These are phyloP conservation scores for Spencermartinsiella ligniputridi DNA, from an alignment of 1,139 yeast species.

Conservation along the genomic window DNA sequence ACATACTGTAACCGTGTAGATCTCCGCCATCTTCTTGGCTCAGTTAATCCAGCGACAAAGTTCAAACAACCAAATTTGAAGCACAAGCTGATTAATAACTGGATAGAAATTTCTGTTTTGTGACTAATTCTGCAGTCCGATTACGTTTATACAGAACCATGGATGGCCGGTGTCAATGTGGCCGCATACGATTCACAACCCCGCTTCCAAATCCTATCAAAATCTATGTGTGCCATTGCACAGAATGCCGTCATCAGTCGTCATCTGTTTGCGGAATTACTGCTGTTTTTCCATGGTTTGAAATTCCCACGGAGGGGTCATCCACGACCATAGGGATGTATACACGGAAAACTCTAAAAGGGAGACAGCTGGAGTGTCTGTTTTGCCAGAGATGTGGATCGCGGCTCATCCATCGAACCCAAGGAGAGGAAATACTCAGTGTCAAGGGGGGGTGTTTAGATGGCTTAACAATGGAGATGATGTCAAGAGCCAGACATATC, in stretches of 20 bases:
- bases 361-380: not conserved
- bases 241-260: slow-evolving; percentile 2
- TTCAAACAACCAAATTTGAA: too few species aligned
- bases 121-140: too few species aligned
- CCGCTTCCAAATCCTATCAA: not conserved
- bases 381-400: not conserved
- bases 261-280: not conserved
- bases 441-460: not conserved
- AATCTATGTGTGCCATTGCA: slow-evolving; percentile 1
- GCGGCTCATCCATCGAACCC: slow-evolving; percentile 1
- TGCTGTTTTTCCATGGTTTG: slow-evolving; percentile 1
- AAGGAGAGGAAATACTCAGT: not conserved
- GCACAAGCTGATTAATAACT: too few species aligned
- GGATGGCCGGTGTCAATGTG: not conserved
- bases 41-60: too few species aligned
- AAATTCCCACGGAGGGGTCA: not conserved
- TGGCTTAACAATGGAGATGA: not conserved
- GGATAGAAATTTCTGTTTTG: too few species aligned
- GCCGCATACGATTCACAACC: not conserved
- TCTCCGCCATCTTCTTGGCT: too few species aligned
- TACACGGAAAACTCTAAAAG: not conserved
- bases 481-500: not conserved
- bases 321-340: not conserved
- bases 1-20: too few species aligned
- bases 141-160: too few species aligned